A percentile compares a stretch with the other conserved stretches of the same genome.
Conservation (phyloP, 805 yeast genomes). For the Yarrowia phangngaensis region DNA sequence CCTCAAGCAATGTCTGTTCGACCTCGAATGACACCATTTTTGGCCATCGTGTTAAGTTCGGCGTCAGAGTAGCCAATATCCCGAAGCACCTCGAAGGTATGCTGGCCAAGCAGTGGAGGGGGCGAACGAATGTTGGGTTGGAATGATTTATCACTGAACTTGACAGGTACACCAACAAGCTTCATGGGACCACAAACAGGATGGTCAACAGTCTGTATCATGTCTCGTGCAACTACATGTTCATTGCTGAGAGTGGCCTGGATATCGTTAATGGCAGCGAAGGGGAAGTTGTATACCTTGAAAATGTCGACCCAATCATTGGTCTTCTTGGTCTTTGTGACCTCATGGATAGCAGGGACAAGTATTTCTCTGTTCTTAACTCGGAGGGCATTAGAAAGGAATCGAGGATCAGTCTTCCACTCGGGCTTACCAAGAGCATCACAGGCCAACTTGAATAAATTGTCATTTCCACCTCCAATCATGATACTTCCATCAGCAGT, state of each 20-base stretch:
- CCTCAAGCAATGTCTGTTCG: background rate
- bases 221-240: conserved; percentile 41
- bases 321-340: conserved; percentile 38
- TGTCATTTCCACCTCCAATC: conserved; percentile 46
- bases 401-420: conserved; percentile 40
- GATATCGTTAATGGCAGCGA: conserved; percentile 44
- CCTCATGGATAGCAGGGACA: conserved; percentile 37
- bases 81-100: conserved; percentile 39
- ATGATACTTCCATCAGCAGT: conserved; percentile 42
- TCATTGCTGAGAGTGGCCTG: conserved; percentile 40
- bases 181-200: conserved; percentile 40
- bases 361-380: conserved; percentile 39
- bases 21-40: conserved; percentile 13
- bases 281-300: conserved; percentile 40
- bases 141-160: conserved; percentile 37
- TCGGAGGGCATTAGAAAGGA: conserved; percentile 40
- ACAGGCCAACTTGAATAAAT: conserved; percentile 38
- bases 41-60: conserved; percentile 33
- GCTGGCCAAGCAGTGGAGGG: conserved; percentile 44
- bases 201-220: conserved; percentile 41
- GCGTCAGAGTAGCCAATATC: conserved; percentile 32
- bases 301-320: conserved; percentile 41
- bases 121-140: conserved; percentile 39
- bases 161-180: conserved; percentile 43
- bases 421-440: conserved; percentile 40